Evolutionary conservation across 108 stramenopile genomes (phyloP).

Genomic region (Hondaea fermentalgiana): DNA sequence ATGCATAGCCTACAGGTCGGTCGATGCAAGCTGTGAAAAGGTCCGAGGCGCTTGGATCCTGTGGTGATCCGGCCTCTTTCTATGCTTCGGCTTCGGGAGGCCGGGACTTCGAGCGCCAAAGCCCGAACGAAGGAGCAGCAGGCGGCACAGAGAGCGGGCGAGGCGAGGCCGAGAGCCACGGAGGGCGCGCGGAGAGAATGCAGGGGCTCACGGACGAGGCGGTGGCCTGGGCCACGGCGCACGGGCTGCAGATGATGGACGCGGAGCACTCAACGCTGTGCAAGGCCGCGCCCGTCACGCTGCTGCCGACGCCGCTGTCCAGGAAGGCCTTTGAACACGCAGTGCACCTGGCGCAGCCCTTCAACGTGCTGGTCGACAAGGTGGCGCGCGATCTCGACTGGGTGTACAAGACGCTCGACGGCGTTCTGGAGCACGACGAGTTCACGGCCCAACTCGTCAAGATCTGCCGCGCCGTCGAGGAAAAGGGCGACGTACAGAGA

Average conservation of each 20-base stretch:
- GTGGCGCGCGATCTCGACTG: conserved; percentile 71
- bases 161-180: not conserved
- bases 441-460: conserved; percentile 73
- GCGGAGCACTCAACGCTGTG: conserved; percentile 32
- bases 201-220: not conserved
- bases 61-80: too few species aligned
- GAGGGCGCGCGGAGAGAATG: not conserved
- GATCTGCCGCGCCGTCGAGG: conserved; percentile 58
- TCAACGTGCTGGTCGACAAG: conserved; percentile 72
- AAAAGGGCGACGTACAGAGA: conserved; percentile 35
- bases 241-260: not conserved
- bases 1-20: too few species aligned
- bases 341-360: conserved; percentile 53
- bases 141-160: too few species aligned
- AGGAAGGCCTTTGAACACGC: conserved; percentile 53
- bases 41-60: too few species aligned
- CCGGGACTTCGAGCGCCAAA: too few species aligned
- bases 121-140: too few species aligned
- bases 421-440: conserved; percentile 59
- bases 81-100: too few species aligned
- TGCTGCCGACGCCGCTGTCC: conserved; percentile 71
- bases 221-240: conserved; percentile 9
- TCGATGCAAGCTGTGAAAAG: too few species aligned
- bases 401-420: conserved; percentile 39
- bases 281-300: conserved; percentile 72